Evolutionary conservation across 257 asterid species (phyloP).

Genomic region (Cynanchum wilfordii): DNA sequence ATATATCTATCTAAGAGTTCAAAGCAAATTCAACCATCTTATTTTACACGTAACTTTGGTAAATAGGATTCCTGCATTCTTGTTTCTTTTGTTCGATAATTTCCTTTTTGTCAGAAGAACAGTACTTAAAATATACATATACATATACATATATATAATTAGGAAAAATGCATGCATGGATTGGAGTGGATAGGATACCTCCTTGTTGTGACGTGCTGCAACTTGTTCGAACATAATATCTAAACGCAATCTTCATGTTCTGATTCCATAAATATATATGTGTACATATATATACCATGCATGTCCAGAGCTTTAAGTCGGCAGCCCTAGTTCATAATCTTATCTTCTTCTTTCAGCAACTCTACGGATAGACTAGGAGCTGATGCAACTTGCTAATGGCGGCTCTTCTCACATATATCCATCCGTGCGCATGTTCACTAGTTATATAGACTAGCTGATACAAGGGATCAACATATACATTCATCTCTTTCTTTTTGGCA

Average conservation of each 20-base stretch:
- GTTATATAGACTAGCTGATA: no score
- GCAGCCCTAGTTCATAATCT: neutral
- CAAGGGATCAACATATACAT: no score
- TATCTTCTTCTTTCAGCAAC: neutral
- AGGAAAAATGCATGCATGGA: neutral
- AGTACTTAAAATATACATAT: neutral
- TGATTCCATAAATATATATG: neutral
- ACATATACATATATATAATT: no score
- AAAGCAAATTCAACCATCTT: neutral
- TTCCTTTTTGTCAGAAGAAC: neutral
- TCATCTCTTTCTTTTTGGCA: no score
- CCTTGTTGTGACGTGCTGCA: neutral
- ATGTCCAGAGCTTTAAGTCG: neutral
- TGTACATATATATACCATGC: neutral
- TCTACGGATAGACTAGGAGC: neutral
- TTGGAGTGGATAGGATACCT: neutral
- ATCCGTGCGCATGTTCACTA: neutral
- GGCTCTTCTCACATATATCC: neutral
- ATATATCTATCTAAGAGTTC: neutral
- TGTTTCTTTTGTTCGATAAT: neutral
- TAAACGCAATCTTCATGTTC: neutral
- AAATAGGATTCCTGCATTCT: neutral
- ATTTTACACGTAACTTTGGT: neutral
- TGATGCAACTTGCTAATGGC: slow-evolving; percentile 6
- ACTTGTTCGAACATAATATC: neutral